Evolutionary conservation across 2,329 filamentous ascomycete species (phyloP).

Genomic region (Shiraia sp.): DNA sequence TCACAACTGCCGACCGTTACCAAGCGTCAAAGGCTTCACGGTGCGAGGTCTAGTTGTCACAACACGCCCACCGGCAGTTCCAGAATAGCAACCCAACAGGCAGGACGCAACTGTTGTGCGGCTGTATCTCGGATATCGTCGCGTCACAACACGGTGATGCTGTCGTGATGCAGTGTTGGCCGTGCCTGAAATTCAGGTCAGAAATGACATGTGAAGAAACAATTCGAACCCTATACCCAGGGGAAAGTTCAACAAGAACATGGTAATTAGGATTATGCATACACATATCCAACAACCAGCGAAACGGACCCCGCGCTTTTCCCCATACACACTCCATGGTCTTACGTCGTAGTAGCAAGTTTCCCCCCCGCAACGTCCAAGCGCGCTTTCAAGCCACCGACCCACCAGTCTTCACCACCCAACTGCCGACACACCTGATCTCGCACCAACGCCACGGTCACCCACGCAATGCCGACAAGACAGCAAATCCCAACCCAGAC

Average conservation of each 20-base stretch:
- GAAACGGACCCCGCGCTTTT: constrained; percentile 2
- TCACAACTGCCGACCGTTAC: constrained; percentile 19
- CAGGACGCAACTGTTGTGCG: background rate
- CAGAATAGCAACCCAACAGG: constrained; percentile 5
- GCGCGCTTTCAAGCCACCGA: constrained; percentile 13
- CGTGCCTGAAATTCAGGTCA: too few relatives aligned
- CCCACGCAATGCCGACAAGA: constrained; percentile 5
- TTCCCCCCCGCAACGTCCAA: constrained; percentile 11
- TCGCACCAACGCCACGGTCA: constrained; percentile 8
- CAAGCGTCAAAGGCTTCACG: constrained; percentile 11
- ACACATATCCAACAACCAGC: constrained; percentile 1
- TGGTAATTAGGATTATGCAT: too few relatives aligned
- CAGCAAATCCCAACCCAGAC: too few relatives aligned
- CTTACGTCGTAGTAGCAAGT: constrained; percentile 11
- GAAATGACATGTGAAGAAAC: too few relatives aligned
- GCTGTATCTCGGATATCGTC: background rate
- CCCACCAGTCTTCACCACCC: constrained; percentile 10
- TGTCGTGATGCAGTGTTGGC: too few relatives aligned
- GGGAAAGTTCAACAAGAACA: too few relatives aligned
- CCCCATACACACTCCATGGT: constrained; percentile 1
- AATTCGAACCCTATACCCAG: too few relatives aligned
- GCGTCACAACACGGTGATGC: too few relatives aligned
- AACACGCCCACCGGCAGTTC: constrained; percentile 19
- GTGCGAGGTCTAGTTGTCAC: constrained; percentile 12
- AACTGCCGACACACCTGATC: constrained; percentile 22